Conservation (phyloP, 257 asterid genomes). For the Scutellaria minor region DNA sequence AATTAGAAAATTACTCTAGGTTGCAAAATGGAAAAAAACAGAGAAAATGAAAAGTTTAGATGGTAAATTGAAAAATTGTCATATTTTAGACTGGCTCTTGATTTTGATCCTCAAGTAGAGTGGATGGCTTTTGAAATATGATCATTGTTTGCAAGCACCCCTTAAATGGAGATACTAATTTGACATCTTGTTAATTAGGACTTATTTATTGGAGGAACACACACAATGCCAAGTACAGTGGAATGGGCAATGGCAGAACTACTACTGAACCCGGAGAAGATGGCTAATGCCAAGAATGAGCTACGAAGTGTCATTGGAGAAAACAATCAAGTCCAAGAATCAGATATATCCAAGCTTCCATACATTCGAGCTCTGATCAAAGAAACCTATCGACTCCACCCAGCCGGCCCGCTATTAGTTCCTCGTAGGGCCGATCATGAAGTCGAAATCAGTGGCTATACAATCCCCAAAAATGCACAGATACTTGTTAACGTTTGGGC, state of each 20-base stretch:
- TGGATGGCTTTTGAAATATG: too few relatives aligned
- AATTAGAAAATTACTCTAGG: too few relatives aligned
- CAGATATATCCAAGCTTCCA: conserved; percentile 41
- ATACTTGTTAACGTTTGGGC: conserved; percentile 39
- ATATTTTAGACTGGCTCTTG: too few relatives aligned
- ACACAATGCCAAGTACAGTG: conserved; percentile 36
- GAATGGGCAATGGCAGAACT: conserved; percentile 51
- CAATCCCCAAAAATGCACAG: conserved; percentile 42
- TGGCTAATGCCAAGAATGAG: conserved; percentile 39
- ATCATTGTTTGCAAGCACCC: too few relatives aligned
- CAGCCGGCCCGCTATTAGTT: conserved; percentile 36
- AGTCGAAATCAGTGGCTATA: conserved; percentile 33
- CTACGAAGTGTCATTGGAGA: conserved; percentile 18
- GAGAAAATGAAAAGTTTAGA: too few relatives aligned
- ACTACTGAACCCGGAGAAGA: conserved; percentile 33
- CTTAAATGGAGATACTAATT: not conserved
- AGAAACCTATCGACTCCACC: conserved; percentile 44
- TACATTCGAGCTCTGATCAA: conserved; percentile 48
- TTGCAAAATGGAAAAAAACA: too few relatives aligned
- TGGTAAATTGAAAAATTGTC: too few relatives aligned
- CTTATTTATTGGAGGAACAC: conserved; percentile 33
- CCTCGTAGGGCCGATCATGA: conserved; percentile 33
- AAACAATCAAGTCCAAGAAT: conserved; percentile 39
- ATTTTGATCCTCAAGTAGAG: too few relatives aligned
- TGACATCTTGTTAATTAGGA: conserved; percentile 29